Percentiles rank a stretch among this genome's conserved stretches.
Conservation (phyloP, 2,329 filamentous ascomycete species). For the Aspergillus vadensis region DNA sequence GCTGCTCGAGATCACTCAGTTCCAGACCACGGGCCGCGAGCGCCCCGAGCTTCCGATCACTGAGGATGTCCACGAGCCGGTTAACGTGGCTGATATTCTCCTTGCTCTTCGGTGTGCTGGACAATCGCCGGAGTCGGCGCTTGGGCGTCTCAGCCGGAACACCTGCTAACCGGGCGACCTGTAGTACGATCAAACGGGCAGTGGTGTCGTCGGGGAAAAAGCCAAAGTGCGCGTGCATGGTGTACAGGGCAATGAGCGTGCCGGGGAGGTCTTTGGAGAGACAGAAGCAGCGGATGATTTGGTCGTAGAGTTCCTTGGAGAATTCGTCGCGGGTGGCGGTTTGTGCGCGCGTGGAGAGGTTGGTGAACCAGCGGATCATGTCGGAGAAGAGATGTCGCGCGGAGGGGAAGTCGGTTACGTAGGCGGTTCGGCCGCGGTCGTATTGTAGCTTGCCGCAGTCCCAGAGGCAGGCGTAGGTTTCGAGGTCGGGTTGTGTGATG, state of each 20-base stretch:
- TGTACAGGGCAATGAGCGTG: constrained; percentile 52
- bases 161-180: constrained; percentile 50
- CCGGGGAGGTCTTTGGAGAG: constrained; percentile 52
- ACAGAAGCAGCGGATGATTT: constrained; percentile 56
- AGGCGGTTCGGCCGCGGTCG: constrained; percentile 50
- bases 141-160: constrained; percentile 36
- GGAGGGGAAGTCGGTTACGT: constrained; percentile 49
- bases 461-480: constrained; percentile 71
- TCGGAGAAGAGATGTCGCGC: constrained; percentile 50
- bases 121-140: constrained; percentile 44
- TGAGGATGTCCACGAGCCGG: constrained; percentile 49
- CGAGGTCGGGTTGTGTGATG: constrained; percentile 62
- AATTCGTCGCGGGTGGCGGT: constrained; percentile 41
- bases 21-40: constrained; percentile 35
- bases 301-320: constrained; percentile 53
- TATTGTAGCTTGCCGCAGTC: constrained; percentile 53
- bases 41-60: constrained; percentile 37
- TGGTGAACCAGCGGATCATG: constrained; percentile 51
- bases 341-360: constrained; percentile 33
- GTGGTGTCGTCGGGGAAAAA: constrained; percentile 51
- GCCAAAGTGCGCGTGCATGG: constrained; percentile 47
- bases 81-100: constrained; percentile 49
- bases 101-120: constrained; percentile 45
- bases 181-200: constrained; percentile 51
- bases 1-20: constrained; percentile 39